Percentiles rank a stretch among this genome's conserved stretches.
phyloP scores from a whole-genome alignment of 768 basidiomycete genomes.

The Boletus pseudo-olivaceus region DNA sequence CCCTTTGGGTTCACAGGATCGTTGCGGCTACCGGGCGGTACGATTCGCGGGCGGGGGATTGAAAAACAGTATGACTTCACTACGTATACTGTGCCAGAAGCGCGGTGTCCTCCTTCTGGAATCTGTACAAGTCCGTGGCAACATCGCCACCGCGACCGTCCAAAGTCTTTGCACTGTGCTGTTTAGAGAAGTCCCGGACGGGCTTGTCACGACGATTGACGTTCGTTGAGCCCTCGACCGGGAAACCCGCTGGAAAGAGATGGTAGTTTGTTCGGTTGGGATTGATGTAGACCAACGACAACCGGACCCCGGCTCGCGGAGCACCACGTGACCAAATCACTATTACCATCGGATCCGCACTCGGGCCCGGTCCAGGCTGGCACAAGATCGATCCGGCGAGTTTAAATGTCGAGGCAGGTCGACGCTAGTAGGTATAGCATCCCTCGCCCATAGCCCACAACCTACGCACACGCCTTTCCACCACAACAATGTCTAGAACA shows the following conservation, averaged over 20 bases:
- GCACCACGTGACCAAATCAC: background rate
- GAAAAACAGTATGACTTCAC: slow-evolving; percentile 62
- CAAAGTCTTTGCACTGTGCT: slow-evolving; percentile 63
- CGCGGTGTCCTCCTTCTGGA: slow-evolving; percentile 64
- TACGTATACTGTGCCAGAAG: slow-evolving; percentile 56
- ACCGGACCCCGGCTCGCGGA: background rate
- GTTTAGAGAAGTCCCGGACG: slow-evolving; percentile 71
- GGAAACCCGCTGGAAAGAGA: slow-evolving; percentile 52
- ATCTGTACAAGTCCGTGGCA: slow-evolving; percentile 67
- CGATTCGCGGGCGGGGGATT: slow-evolving; percentile 40
- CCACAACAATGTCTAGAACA: slow-evolving; percentile 35
- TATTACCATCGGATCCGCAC: background rate
- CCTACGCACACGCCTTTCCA: background rate
- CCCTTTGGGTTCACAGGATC: slow-evolving; percentile 72
- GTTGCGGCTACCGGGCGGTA: slow-evolving; percentile 67
- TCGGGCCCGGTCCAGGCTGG: background rate
- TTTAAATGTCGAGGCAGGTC: no score
- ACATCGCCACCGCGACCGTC: slow-evolving; percentile 67
- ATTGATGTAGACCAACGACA: background rate
- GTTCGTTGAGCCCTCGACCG: slow-evolving; percentile 67
- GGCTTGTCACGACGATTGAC: slow-evolving; percentile 62
- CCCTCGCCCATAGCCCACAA: background rate
- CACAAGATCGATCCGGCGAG: background rate
- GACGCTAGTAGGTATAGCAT: background rate
- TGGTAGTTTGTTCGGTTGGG: background rate